A percentile compares a stretch with the other conserved stretches of the same genome.
These are phyloP conservation scores for Calonectria pauciramosa DNA, from an alignment of 2,329 filamentous ascomycete genomes.

Conservation along the genomic window DNA sequence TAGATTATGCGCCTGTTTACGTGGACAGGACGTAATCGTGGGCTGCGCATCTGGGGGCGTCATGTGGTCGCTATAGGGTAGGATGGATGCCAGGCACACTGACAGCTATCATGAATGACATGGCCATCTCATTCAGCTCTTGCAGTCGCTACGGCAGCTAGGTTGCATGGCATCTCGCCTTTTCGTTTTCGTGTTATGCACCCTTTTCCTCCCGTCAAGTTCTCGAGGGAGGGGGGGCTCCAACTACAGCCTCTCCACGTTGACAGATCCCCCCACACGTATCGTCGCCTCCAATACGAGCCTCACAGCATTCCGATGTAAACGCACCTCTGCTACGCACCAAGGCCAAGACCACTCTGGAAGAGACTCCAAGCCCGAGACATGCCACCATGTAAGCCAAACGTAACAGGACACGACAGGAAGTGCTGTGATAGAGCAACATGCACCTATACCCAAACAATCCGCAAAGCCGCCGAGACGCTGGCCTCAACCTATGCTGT, in stretches of 20 bases:
- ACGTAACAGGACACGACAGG: not conserved
- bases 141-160: not conserved
- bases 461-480: not conserved
- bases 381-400: not conserved
- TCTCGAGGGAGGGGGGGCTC: not conserved
- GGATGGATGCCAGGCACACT: not conserved
- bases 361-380: not conserved
- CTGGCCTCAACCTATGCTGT: slow-evolving; percentile 2
- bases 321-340: not conserved
- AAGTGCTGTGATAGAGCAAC: not conserved
- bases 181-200: not conserved
- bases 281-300: not conserved
- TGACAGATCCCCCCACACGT: not conserved
- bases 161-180: not conserved
- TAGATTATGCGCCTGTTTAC: not conserved
- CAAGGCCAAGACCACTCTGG: not conserved
- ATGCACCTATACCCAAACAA: slow-evolving; percentile 5
- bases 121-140: not conserved
- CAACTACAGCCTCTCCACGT: not conserved
- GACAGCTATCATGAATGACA: not conserved
- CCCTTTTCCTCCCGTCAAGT: not conserved
- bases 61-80: slow-evolving; percentile 2
- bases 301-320: not conserved
- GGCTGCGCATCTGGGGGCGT: not conserved
- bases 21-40: not conserved